Base-by-base conservation (phyloP, 2,329 filamentous ascomycete genomes). In the Cladosporium sp. region DNA sequence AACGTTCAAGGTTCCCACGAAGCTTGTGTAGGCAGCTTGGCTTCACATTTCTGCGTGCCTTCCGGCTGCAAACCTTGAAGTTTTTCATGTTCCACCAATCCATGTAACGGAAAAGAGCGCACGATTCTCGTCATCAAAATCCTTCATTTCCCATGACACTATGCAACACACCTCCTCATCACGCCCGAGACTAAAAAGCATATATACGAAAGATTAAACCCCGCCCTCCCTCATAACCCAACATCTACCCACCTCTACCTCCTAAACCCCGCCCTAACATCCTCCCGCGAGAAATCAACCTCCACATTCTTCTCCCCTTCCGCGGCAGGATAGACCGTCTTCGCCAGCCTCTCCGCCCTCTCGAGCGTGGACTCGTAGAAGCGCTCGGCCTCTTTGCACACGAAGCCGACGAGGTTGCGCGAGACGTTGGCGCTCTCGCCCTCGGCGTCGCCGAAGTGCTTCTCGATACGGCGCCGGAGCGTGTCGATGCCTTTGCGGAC, bases 381-480 rank as follows among this genome's bases (percentile, higher is more conserved):
- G 34, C 68, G 68, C 66, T 83, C 80, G 58, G 81, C 84, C 63
- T 80, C 79, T 53, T 77, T 78, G 46, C 81, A 71, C 28, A 85
- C 82, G 66, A 82, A 80, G 42, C 70, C 69, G 19, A 85, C 79
- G 46, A 86, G 64, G 49, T 74, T 77, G 7, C 78, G 71, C 61
- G 82, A 86, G 50, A 86, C 74, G 5, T 37, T 35, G 5, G 48
- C 48, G 18, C 74, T 80, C 52, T 83, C 82, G 58, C 91, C 87
- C 61, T 95, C 89, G 4, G 85, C 87, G 60, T 95, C 89, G 41
- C 89, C 89, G 76, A 97, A 97, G 70, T 97, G 92, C 74, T 97
- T 98, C 72, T 97, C 92, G 1, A 97, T 88, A 46, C 92, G 82
- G 74, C 95, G 95, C 64, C 86, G 86, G 60, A 97, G 77, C 50